Evolutionary conservation across 768 basidiomycete species (phyloP).

Genomic region (Pluteus cervinus): DNA sequence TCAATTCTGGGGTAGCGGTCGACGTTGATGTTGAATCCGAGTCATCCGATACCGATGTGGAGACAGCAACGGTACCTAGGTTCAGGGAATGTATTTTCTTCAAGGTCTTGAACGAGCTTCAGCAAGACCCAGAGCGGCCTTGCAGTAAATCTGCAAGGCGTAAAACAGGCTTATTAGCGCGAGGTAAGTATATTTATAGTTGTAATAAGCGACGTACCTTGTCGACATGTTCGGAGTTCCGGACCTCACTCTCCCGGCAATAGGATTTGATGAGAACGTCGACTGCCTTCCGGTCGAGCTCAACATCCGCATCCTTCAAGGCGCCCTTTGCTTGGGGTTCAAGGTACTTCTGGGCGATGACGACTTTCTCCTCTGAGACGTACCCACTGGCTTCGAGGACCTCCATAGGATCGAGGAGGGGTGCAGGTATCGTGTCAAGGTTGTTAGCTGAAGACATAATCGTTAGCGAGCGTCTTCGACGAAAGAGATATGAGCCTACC

Average conservation of each 20-base stretch:
- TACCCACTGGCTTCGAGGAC: constrained; percentile 95
- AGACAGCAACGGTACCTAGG: constrained; percentile 27
- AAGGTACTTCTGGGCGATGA: constrained; percentile 82
- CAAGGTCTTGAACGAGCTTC: constrained; percentile 84
- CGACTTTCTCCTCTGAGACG: constrained; percentile 86
- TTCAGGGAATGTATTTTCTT: constrained; percentile 81
- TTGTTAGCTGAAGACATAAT: constrained; percentile 85
- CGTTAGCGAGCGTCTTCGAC: no score
- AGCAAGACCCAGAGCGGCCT: constrained; percentile 92
- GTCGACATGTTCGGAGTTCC: constrained; percentile 94
- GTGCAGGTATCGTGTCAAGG: constrained; percentile 89
- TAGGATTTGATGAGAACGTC: constrained; percentile 93
- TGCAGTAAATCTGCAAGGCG: constrained; percentile 97
- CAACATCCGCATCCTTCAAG: constrained; percentile 76
- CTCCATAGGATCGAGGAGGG: constrained; percentile 92
- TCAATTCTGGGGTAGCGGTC: constrained; percentile 1
- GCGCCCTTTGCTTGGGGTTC: constrained; percentile 91
- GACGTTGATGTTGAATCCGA: constrained; percentile 3
- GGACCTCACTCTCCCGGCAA: constrained; percentile 92
- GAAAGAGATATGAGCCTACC: no score
- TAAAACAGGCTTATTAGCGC: no score
- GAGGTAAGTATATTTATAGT: background rate
- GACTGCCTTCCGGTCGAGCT: constrained; percentile 70
- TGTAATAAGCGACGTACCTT: constrained; percentile 65
- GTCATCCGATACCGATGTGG: no score